Base-by-base conservation (phyloP, 2,329 filamentous ascomycete species). In the Pseudogymnoascus sp. region DNA sequence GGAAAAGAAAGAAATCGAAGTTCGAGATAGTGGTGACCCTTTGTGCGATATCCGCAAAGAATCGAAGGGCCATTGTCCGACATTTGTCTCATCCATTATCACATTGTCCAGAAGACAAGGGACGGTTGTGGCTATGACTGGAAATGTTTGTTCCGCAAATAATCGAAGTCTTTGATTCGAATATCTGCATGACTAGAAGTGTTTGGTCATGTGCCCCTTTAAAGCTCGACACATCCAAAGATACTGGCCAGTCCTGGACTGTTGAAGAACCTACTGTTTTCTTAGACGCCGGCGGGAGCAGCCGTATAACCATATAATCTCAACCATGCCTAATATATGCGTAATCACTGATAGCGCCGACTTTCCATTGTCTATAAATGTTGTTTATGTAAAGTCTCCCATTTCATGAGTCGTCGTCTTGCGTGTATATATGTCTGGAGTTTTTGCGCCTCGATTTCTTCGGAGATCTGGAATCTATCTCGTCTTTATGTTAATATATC, bases 331-430 rank as follows among this genome's bases (percentile, higher is more conserved):
- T 11, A 29, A 15, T 29, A n/a, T 44, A 13, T 47, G 41, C 11
- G 41, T 9, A n/a, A 5, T 24, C 15, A 47, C 29, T 47, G 26
- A 31, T 17, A 31, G 29, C 26, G 26, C n/a, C 26, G 26, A 15
- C n/a, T 17, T 50, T 31, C 26, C 44, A 50, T 50, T 50, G 44
- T 50, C 44, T 50, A 50, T 50, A 31, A 50, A 31, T 50, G 13
- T 50, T 17, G 44, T 5, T 17, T 31, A 50, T 50, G 44, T 50
- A 11, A 50, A 33, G 26, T 3, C 26, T 17, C 24, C 31, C 29
- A n/a, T 17, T 50, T 17, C 44, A 50, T 50, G 44, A 33, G 44
- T 31, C 26, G 26, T 50, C 5, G 44, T 11, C 13, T 31, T 31
- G n/a, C 44, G 44, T 50, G 26, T 17, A 31, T 31, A 31, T 33